Conservation (phyloP, 495 filamentous ascomycete species). For the Annulohypoxylon maeteangense region DNA sequence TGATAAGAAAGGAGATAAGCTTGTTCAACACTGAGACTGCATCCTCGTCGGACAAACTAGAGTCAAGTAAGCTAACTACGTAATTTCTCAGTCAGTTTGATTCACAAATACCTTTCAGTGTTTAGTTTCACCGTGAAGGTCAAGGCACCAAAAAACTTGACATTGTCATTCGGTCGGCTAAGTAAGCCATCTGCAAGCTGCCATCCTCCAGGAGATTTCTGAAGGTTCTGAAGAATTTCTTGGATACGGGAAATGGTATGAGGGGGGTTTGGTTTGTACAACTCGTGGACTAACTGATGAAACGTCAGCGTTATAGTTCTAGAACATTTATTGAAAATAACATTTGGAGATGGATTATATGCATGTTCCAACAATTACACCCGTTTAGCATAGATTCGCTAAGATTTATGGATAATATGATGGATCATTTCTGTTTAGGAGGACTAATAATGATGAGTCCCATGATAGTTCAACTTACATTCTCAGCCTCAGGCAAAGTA, state of each 20-base stretch:
- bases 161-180: slow-evolving; percentile 69
- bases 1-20: slow-evolving; percentile 74
- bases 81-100: not conserved
- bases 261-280: slow-evolving; percentile 76
- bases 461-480: slow-evolving; percentile 32
- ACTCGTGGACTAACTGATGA: slow-evolving; percentile 66
- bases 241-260: slow-evolving; percentile 74
- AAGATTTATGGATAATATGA: not conserved
- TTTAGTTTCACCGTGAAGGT: slow-evolving; percentile 95
- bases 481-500: slow-evolving; percentile 45
- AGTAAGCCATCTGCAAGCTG: slow-evolving; percentile 81
- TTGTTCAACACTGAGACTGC: slow-evolving; percentile 72
- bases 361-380: not conserved
- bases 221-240: slow-evolving; percentile 77
- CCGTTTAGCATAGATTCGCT: not conserved
- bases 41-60: slow-evolving; percentile 69
- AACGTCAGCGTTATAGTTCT: not conserved
- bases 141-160: slow-evolving; percentile 92
- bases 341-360: not conserved
- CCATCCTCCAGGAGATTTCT: slow-evolving; percentile 85
- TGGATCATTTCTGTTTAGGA: not conserved
- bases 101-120: slow-evolving; percentile 70
- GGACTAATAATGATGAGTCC: not conserved
- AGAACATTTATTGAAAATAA: not conserved
- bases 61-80: slow-evolving; percentile 60